Percentiles rank a stretch among this genome's conserved stretches.
Conservation (phyloP, 1,284 basidiomycete genomes). For the Fistulinella cinereoalba region DNA sequence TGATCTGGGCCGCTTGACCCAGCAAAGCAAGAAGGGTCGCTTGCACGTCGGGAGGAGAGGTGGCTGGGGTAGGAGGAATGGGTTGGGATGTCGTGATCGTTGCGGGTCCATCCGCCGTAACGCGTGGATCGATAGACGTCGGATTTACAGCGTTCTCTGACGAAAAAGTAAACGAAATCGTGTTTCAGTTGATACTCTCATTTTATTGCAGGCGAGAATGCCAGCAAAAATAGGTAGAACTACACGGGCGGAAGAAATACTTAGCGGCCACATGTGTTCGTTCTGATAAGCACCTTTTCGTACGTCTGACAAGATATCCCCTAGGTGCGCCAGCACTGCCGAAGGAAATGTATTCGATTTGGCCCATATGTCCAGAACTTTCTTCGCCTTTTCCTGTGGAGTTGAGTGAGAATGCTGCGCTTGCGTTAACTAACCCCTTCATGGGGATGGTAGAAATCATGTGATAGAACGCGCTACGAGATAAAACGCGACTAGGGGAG, state of each 20-base stretch:
- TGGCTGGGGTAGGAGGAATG: constrained; percentile 27
- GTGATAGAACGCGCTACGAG: constrained; percentile 14
- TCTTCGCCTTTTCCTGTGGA: constrained; percentile 88
- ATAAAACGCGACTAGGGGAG: neutral
- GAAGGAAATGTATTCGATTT: constrained; percentile 84
- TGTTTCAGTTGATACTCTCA: constrained; percentile 70
- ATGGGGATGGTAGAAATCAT: constrained; percentile 8
- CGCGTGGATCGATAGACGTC: constrained; percentile 42
- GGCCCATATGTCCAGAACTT: constrained; percentile 93
- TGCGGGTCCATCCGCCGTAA: constrained; percentile 24
- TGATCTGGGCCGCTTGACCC: constrained; percentile 51
- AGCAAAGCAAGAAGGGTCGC: constrained; percentile 65
- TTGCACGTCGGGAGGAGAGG: constrained; percentile 39
- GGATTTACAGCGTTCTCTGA: constrained; percentile 57
- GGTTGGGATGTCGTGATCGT: constrained; percentile 32
- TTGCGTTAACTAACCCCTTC: constrained; percentile 37
- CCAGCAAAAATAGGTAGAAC: constrained; percentile 52
- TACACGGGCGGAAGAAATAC: constrained; percentile 66
- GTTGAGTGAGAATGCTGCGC: constrained; percentile 33
- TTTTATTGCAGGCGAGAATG: constrained; percentile 38
- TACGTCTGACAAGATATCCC: constrained; percentile 59
- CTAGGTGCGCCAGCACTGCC: constrained; percentile 62
- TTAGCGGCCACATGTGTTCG: constrained; percentile 68
- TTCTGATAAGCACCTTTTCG: constrained; percentile 81
- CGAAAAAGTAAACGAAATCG: constrained; percentile 53